Evolutionary conservation across 2,329 filamentous ascomycete species (phyloP).

Genomic region (Cordyceps militaris): DNA sequence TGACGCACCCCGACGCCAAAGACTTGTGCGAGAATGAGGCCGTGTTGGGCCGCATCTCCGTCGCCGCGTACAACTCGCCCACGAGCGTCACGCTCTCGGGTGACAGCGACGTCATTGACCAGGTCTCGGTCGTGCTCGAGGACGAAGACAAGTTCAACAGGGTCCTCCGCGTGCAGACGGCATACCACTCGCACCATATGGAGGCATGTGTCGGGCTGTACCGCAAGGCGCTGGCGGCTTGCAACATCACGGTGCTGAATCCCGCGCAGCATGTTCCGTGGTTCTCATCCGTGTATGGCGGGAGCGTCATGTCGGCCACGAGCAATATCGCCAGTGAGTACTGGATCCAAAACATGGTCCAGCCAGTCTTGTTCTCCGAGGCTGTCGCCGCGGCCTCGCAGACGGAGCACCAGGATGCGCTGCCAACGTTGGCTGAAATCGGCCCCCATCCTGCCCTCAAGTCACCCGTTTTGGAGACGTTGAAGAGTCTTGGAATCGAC

Average conservation of each 20-base stretch:
- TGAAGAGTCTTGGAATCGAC: constrained; percentile 13
- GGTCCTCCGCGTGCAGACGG: constrained; percentile 21
- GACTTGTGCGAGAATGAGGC: neutral
- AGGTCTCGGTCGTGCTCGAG: constrained; percentile 13
- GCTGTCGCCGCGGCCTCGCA: neutral
- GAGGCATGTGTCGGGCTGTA: neutral
- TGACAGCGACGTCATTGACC: constrained; percentile 17
- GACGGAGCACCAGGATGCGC: neutral
- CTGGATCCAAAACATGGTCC: constrained; percentile 11
- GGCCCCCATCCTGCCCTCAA: constrained; percentile 25
- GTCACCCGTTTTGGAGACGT: constrained; percentile 24
- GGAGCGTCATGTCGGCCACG: neutral
- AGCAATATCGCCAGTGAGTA: neutral
- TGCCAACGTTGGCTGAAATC: neutral
- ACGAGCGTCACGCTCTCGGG: constrained; percentile 20
- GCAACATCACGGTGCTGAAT: neutral
- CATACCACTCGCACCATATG: constrained; percentile 28
- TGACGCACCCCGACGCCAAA: constrained; percentile 12
- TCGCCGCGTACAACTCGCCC: constrained; percentile 17
- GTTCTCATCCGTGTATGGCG: constrained; percentile 5
- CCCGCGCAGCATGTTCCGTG: neutral
- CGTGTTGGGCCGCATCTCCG: constrained; percentile 7
- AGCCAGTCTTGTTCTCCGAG: constrained; percentile 8
- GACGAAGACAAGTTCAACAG: constrained; percentile 16
- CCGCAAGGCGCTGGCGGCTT: neutral